Percentiles rank a stretch among this genome's conserved stretches.
Evolutionary conservation across 768 basidiomycete species (phyloP).

Genomic region (Rhizopogon salebrosus): DNA sequence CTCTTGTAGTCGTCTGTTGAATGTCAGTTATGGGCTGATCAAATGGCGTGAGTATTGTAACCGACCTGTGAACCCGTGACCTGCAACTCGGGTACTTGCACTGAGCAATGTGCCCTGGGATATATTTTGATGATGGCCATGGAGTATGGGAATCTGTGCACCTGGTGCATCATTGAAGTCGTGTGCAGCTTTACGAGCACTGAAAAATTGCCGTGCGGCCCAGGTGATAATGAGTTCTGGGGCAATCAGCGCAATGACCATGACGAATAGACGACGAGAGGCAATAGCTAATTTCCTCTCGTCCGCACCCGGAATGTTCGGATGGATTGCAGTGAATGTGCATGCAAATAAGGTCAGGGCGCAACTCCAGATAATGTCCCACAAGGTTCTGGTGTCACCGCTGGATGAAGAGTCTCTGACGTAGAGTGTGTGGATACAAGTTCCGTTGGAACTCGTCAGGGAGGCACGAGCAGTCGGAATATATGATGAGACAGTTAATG

Average conservation of each 20-base stretch:
- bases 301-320: constrained; percentile 21
- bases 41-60: neutral
- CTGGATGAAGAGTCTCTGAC: neutral
- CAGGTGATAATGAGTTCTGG: constrained; percentile 26
- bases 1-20: neutral
- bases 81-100: neutral
- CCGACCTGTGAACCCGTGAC: neutral
- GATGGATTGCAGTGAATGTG: constrained; percentile 26
- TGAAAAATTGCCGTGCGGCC: constrained; percentile 22
- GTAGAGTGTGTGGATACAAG: neutral
- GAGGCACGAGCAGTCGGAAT: neutral
- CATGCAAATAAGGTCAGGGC: constrained; percentile 24
- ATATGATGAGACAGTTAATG: neutral
- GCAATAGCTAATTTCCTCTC: constrained; percentile 1
- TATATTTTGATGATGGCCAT: neutral
- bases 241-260: constrained; percentile 18
- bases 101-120: neutral
- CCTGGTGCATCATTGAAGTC: neutral
- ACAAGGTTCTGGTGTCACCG: constrained; percentile 23
- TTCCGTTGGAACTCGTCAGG: neutral
- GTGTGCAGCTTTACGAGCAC: constrained; percentile 3
- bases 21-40: neutral
- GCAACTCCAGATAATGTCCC: constrained; percentile 24
- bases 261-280: constrained; percentile 9
- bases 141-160: neutral